Evolutionary conservation across 352 stramenopile genomes (phyloP).

Genomic region (Paralagenidium karlingii): DNA sequence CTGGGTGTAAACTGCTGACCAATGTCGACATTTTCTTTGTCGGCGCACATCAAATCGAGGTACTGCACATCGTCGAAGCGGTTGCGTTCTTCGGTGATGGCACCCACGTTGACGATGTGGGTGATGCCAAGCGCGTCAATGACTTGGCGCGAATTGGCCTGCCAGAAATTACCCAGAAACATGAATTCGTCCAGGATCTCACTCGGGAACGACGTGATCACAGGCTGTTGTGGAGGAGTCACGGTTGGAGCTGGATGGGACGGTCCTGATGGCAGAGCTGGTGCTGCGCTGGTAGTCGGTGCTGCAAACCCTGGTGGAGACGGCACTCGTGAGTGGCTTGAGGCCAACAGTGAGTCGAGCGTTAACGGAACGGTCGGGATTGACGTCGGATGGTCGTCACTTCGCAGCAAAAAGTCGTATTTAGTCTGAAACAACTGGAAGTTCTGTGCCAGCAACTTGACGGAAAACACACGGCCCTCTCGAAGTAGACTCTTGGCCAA

Average conservation of each 20-base stretch:
- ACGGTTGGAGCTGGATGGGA: slow-evolving; percentile 1
- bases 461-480: slow-evolving; percentile 57
- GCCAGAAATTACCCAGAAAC: slow-evolving; percentile 71
- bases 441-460: slow-evolving; percentile 51
- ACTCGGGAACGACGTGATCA: slow-evolving; percentile 43
- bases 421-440: slow-evolving; percentile 50
- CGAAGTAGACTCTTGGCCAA: slow-evolving; percentile 46
- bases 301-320: no score
- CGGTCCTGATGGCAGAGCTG: no score
- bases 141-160: slow-evolving; percentile 46
- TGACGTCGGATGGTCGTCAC: no score
- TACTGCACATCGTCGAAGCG: slow-evolving; percentile 42
- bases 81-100: slow-evolving; percentile 39
- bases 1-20: slow-evolving; percentile 27
- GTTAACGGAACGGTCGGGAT: no score
- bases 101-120: slow-evolving; percentile 62
- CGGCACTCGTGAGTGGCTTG: no score
- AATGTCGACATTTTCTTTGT: slow-evolving; percentile 50
- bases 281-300: no score
- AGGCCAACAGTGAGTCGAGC: no score
- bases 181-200: slow-evolving; percentile 64
- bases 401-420: slow-evolving; percentile 62
- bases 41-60: slow-evolving; percentile 44
- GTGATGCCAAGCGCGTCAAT: slow-evolving; percentile 47
- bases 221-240: neutral